Evolutionary conservation across 2,329 filamentous ascomycete species (phyloP).

Genomic region (Xylariales sp.): DNA sequence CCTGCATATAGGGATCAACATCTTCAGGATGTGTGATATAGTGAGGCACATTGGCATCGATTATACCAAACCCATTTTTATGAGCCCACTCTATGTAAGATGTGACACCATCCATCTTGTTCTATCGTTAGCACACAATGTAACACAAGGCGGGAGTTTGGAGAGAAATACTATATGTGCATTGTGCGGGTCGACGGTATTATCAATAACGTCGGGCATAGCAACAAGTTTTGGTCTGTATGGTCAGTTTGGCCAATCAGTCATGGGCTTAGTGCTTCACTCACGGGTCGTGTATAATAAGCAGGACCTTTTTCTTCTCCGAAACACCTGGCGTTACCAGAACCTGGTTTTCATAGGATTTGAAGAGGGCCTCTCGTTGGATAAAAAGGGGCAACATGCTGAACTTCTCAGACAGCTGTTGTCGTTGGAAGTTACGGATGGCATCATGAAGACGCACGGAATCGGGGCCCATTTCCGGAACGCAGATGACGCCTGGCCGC

Average conservation of each 20-base stretch:
- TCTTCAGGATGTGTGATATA: constrained; percentile 63
- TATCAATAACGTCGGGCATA: constrained; percentile 64
- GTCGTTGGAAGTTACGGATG: constrained; percentile 71
- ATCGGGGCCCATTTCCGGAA: constrained; percentile 47
- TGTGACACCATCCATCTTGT: constrained; percentile 73
- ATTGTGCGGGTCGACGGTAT: constrained; percentile 76
- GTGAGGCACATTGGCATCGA: constrained; percentile 88
- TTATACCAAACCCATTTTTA: constrained; percentile 71
- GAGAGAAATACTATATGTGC: constrained; percentile 83
- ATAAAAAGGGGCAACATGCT: constrained; percentile 79
- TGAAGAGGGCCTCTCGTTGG: constrained; percentile 66
- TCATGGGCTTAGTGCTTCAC: constrained; percentile 26
- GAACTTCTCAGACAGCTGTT: constrained; percentile 65
- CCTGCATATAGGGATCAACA: constrained; percentile 41
- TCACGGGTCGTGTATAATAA: constrained; percentile 90
- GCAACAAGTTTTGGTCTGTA: constrained; percentile 65
- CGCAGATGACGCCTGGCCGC: constrained; percentile 60
- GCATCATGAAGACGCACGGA: constrained; percentile 72
- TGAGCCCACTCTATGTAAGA: constrained; percentile 83
- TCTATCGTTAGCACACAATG: constrained; percentile 11
- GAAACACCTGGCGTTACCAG: constrained; percentile 72
- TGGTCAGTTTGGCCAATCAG: constrained; percentile 10
- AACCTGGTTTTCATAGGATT: constrained; percentile 81
- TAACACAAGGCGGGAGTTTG: too few species aligned
- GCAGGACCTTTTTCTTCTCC: constrained; percentile 62